These are phyloP conservation scores for Solanum appendiculatum DNA, from an alignment of 257 asterid genomes.

Conservation along the genomic window DNA sequence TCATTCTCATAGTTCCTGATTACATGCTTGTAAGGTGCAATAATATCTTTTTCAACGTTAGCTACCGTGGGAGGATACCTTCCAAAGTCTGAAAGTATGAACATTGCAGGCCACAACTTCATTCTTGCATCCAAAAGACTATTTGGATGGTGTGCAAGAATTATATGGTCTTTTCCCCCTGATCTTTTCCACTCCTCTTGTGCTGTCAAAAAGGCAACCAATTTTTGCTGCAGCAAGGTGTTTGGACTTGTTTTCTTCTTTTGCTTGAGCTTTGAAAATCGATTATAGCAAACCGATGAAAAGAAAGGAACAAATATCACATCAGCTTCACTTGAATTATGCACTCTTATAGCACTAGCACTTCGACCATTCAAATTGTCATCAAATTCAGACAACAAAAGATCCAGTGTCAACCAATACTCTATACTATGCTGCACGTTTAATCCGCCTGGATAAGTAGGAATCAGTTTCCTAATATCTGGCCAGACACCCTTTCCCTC, in stretches of 20 bases:
- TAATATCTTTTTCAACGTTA: conserved; percentile 74
- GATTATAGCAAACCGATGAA: conserved; percentile 72
- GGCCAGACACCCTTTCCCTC: conserved; percentile 58
- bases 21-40: conserved; percentile 89
- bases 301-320: conserved; percentile 85
- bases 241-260: conserved; percentile 40
- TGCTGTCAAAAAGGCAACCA: conserved; percentile 49
- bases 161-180: conserved; percentile 66
- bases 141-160: conserved; percentile 94
- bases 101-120: conserved; percentile 88
- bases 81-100: conserved; percentile 79
- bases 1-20: conserved; percentile 45
- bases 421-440: conserved; percentile 96
- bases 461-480: conserved; percentile 44
- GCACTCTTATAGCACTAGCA: conserved; percentile 58
- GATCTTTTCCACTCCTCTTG: conserved; percentile 79
- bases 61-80: conserved; percentile 88
- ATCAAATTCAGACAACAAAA: conserved; percentile 48
- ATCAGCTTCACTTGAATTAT: conserved; percentile 80
- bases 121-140: conserved; percentile 71
- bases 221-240: conserved; percentile 51
- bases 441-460: conserved; percentile 79
- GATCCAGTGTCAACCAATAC: conserved; percentile 86
- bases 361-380: conserved; percentile 25
- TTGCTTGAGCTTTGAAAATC: conserved; percentile 44